These are phyloP conservation scores for Erythrobasidium hasegawianum DNA, from an alignment of 1,284 basidiomycete genomes.

Conservation along the genomic window DNA sequence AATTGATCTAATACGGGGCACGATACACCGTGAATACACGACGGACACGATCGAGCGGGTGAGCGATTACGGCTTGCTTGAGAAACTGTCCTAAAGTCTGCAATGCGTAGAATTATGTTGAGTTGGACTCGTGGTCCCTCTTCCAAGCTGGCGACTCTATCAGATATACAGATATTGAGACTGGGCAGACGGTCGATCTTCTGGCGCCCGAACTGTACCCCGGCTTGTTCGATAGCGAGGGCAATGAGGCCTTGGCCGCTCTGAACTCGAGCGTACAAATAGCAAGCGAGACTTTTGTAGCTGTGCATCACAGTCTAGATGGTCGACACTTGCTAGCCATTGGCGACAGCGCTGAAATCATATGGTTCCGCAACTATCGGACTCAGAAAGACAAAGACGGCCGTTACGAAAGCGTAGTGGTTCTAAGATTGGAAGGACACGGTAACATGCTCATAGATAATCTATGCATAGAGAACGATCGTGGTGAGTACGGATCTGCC, in stretches of 20 bases:
- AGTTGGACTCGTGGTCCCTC: slow-evolving; percentile 25
- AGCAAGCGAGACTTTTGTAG: slow-evolving; percentile 1
- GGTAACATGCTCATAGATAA: slow-evolving; percentile 21
- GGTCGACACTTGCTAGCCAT: slow-evolving; percentile 14
- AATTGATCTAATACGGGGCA: slow-evolving; percentile 10
- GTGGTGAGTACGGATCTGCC: slow-evolving; percentile 13
- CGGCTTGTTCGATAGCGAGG: too few relatives aligned
- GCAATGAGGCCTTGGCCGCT: too few relatives aligned
- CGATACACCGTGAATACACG: neutral
- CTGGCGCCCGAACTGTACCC: slow-evolving; percentile 2
- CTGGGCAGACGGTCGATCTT: neutral
- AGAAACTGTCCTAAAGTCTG: too few relatives aligned
- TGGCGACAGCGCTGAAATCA: slow-evolving; percentile 11
- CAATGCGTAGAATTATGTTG: slow-evolving; percentile 27
- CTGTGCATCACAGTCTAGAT: slow-evolving; percentile 30
- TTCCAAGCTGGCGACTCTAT: slow-evolving; percentile 14
- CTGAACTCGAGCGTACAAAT: neutral
- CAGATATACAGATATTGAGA: neutral
- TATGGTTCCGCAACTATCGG: slow-evolving; percentile 29
- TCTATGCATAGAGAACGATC: slow-evolving; percentile 21
- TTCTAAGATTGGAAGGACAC: slow-evolving; percentile 11
- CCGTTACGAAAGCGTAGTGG: neutral
- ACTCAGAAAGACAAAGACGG: neutral
- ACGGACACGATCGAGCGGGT: neutral
- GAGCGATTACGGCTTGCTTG: too few relatives aligned